Evolutionary conservation across 768 basidiomycete genomes (phyloP).

Genomic region (Termitomyces sp.): DNA sequence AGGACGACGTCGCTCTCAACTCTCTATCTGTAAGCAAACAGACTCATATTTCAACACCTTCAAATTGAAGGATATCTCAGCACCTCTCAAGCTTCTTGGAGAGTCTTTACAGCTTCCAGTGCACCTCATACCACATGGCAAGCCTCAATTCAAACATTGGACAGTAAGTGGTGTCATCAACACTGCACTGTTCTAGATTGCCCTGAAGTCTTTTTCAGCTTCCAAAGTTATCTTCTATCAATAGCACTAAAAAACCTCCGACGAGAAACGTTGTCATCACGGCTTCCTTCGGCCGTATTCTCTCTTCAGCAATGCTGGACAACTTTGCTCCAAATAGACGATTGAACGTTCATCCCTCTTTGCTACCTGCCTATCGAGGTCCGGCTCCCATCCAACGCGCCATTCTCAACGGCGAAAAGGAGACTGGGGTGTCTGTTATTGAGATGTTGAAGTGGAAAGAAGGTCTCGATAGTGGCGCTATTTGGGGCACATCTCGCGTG

Average conservation of each 20-base stretch:
- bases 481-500: constrained; percentile 51
- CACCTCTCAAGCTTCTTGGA: constrained; percentile 63
- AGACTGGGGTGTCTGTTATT: constrained; percentile 79
- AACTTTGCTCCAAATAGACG: constrained; percentile 53
- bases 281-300: constrained; percentile 87
- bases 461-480: constrained; percentile 75
- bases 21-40: constrained; percentile 49
- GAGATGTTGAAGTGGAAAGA: constrained; percentile 62
- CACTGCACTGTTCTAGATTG: background rate
- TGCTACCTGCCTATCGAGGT: constrained; percentile 84
- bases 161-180: constrained; percentile 33
- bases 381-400: constrained; percentile 87
- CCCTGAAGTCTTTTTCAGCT: constrained; percentile 15
- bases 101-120: constrained; percentile 48
- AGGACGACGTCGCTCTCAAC: constrained; percentile 53
- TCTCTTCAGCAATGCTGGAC: constrained; percentile 54
- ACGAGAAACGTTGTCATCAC: constrained; percentile 64
- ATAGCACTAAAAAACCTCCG: constrained; percentile 19
- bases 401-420: constrained; percentile 56
- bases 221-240: constrained; percentile 30
- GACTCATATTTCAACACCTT: background rate
- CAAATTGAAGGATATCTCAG: constrained; percentile 29
- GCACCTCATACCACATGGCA: constrained; percentile 54
- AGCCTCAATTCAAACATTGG: constrained; percentile 60
- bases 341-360: constrained; percentile 87